Evolutionary conservation across 352 stramenopile species (phyloP).

Genomic region (Pythium rhizo-oryzae): DNA sequence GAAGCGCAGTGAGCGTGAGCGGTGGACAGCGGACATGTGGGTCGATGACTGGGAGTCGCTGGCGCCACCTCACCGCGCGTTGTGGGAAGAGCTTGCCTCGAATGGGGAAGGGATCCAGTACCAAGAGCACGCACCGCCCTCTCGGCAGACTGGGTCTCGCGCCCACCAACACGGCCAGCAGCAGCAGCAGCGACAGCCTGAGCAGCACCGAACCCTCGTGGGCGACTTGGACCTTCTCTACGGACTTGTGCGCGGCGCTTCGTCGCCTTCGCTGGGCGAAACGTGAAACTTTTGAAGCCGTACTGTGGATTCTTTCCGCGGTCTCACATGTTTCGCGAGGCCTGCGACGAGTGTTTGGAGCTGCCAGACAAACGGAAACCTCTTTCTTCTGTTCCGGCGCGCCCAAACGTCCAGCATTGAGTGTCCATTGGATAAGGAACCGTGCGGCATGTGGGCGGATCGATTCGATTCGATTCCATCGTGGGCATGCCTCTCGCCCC

Average conservation of each 20-base stretch:
- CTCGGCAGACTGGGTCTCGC: neutral
- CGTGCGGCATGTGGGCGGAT: neutral
- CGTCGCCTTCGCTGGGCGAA: neutral
- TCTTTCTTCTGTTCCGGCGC: neutral
- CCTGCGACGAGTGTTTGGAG: neutral
- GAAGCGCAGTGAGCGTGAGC: constrained; percentile 30
- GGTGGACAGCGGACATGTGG: constrained; percentile 33
- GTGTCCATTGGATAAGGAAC: neutral
- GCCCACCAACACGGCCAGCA: neutral
- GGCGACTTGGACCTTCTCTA: constrained; percentile 29
- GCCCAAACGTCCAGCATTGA: neutral
- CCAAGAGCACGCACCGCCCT: neutral
- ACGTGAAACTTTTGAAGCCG: neutral
- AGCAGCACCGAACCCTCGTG: constrained; percentile 4
- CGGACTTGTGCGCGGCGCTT: constrained; percentile 4
- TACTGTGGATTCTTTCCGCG: constrained; percentile 9
- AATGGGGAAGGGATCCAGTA: neutral
- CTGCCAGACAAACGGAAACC: neutral
- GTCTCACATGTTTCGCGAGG: neutral
- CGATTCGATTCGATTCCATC: neutral
- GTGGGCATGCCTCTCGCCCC: neutral
- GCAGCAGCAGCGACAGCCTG: neutral
- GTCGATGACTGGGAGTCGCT: constrained; percentile 33
- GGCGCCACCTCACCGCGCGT: constrained; percentile 21
- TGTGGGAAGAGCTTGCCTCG: constrained; percentile 39